Base-by-base conservation (phyloP, 2,329 filamentous ascomycete species). In the Xylaria polymorpha region DNA sequence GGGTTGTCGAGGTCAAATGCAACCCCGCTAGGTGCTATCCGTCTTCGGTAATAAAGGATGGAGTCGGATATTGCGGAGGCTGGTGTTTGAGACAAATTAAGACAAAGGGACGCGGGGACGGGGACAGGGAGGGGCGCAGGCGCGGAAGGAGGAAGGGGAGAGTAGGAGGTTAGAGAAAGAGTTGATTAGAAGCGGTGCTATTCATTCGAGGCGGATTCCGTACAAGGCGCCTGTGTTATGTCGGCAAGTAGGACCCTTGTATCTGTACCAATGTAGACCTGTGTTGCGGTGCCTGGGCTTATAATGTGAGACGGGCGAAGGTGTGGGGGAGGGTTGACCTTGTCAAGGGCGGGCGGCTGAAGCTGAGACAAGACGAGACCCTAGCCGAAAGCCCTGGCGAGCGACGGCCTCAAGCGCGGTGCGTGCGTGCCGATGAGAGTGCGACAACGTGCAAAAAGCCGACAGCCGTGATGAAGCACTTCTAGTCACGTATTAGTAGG, bases 201-300 rank as follows among this genome's bases (percentile, higher is more conserved):
- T 66, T 76, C 74, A 77, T 77, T 72, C 76, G 73, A 69, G 72
- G 61, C 65, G 56, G 60, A 44, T 72, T 72, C 56, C 58, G 71
- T 63, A 60, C 39, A 64, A 62, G 66, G 50, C 60, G 67, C 69
- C 57, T 43, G 55, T 68, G 67, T 64, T 55, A 48, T 62, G 57
- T 65, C 29, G 43, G 35, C 22, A 64, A 59, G 60, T 39, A 58
- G 59, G 41, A 56, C 48, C 41, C 56, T 18, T 68, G 66, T 64
- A 41, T 60, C 25, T 29, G 25, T 29, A 29, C 4, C 14, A 18
- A 44, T 25, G 55, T 25, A 51, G 56, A 44, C n/a, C 57, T 50
- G 56, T 39, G 46, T 55, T 25, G 57, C 35, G 51, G 60, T 60
- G 22, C 55, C 51, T 53, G 59, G 61, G 62, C 43, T 65, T 68